Conservation (phyloP, 306 rosid genomes). For the Prunus campanulata region DNA sequence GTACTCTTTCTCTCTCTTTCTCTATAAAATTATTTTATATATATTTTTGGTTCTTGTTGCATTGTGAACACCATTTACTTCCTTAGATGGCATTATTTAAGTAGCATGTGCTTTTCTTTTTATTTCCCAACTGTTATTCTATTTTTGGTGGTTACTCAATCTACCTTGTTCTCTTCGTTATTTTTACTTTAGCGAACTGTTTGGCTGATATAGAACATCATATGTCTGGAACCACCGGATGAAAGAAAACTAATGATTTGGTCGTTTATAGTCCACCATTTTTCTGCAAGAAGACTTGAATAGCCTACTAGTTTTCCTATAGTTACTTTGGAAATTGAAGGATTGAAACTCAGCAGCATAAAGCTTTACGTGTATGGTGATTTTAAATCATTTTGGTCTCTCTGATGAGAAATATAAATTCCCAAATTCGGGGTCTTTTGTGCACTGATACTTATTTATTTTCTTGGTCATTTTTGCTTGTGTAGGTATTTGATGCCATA, state of each 20-base stretch:
- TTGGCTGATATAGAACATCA: not conserved
- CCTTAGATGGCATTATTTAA: not conserved
- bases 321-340: not conserved
- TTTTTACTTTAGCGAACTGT: not conserved
- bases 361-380: not conserved
- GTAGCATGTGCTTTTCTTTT: not conserved
- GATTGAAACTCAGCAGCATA: not conserved
- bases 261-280: too few species aligned
- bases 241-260: not conserved
- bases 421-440: not conserved
- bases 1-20: slow-evolving; percentile 30
- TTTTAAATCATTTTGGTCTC: not conserved
- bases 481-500: slow-evolving; percentile 81
- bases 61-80: not conserved
- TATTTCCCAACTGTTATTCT: not conserved
- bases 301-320: not conserved
- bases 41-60: not conserved
- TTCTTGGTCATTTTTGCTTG: slow-evolving; percentile 15
- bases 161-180: not conserved
- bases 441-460: not conserved
- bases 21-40: not conserved
- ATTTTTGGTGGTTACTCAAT: not conserved
- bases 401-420: not conserved
- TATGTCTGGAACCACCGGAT: not conserved
- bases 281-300: not conserved